These are phyloP conservation scores for Chaetomiaceae sp. DNA, from an alignment of 2,329 filamentous ascomycete species.

Conservation along the genomic window DNA sequence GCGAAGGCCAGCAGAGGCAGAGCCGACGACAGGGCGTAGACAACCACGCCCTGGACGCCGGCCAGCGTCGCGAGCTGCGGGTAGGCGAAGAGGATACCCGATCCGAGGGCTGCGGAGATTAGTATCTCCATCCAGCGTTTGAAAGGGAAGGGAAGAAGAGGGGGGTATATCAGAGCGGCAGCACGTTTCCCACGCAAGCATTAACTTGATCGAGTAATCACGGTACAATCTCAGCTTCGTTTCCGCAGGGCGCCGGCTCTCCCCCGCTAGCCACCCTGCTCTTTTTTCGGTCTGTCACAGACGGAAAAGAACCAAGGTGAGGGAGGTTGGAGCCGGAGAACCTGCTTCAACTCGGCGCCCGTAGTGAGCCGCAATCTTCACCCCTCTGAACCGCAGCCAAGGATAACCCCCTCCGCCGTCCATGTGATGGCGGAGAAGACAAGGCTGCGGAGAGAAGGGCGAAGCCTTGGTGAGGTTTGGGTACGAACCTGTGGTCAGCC, in stretches of 20 bases:
- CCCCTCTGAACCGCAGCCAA: slow-evolving; percentile 21
- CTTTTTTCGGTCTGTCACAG: slow-evolving; percentile 20
- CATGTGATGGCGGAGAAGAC: neutral
- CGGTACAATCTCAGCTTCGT: slow-evolving; percentile 93
- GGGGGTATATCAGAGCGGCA: slow-evolving; percentile 64
- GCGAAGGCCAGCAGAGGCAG: slow-evolving; percentile 73
- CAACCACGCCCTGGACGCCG: slow-evolving; percentile 71
- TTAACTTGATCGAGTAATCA: slow-evolving; percentile 99
- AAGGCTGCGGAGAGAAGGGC: slow-evolving; percentile 5
- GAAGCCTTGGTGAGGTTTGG: slow-evolving; percentile 32
- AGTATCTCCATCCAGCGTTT: slow-evolving; percentile 32
- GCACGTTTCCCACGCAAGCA: slow-evolving; percentile 98
- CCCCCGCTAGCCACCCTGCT: slow-evolving; percentile 24
- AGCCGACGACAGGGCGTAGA: slow-evolving; percentile 70
- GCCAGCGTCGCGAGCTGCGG: slow-evolving; percentile 74
- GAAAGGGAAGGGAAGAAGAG: slow-evolving; percentile 20
- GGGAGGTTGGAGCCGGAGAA: slow-evolving; percentile 49
- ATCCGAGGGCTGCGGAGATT: slow-evolving; percentile 66
- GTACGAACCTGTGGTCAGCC: slow-evolving; percentile 36
- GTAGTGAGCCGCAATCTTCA: slow-evolving; percentile 68
- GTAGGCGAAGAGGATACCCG: slow-evolving; percentile 78
- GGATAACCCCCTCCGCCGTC: neutral
- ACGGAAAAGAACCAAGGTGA: slow-evolving; percentile 3
- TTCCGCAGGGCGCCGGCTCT: slow-evolving; percentile 39
- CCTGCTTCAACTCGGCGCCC: slow-evolving; percentile 65